Conservation (phyloP, 176 grass and related monocot species). For the Panicum miliaceum region DNA sequence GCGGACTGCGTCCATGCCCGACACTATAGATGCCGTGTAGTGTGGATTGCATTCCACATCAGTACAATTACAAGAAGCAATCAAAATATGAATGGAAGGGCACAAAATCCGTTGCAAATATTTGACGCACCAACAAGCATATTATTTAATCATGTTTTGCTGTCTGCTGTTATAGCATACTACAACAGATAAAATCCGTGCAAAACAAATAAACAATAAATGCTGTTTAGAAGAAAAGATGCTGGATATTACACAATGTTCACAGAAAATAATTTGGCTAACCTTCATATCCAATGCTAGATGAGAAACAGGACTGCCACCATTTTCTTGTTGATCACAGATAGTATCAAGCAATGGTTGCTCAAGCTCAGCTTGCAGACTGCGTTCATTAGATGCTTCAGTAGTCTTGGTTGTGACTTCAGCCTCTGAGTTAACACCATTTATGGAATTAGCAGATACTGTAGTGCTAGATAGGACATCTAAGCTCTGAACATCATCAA, state of each 20-base stretch:
- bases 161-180: background rate
- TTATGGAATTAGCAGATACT: slow-evolving; percentile 8
- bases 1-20: slow-evolving; percentile 2
- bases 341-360: slow-evolving; percentile 28
- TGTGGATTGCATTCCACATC: slow-evolving; percentile 4
- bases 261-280: slow-evolving; percentile 33
- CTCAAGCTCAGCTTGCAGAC: slow-evolving; percentile 36
- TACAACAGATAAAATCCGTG: background rate
- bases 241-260: slow-evolving; percentile 20
- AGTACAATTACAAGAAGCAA: background rate
- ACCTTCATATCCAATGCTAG: slow-evolving; percentile 33
- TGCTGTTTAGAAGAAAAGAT: slow-evolving; percentile 18
- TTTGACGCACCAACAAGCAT: background rate
- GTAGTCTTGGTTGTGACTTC: slow-evolving; percentile 19
- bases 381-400: slow-evolving; percentile 16
- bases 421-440: slow-evolving; percentile 35
- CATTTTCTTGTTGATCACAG: slow-evolving; percentile 13
- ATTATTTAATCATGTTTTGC: background rate
- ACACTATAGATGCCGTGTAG: background rate
- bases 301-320: slow-evolving; percentile 30
- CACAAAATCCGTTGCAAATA: background rate
- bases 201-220: background rate
- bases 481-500: slow-evolving; percentile 23
- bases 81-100: background rate
- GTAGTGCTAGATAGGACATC: slow-evolving; percentile 24